Conservation (phyloP, 2,329 filamentous ascomycete genomes). For the Aulographum hederae region DNA sequence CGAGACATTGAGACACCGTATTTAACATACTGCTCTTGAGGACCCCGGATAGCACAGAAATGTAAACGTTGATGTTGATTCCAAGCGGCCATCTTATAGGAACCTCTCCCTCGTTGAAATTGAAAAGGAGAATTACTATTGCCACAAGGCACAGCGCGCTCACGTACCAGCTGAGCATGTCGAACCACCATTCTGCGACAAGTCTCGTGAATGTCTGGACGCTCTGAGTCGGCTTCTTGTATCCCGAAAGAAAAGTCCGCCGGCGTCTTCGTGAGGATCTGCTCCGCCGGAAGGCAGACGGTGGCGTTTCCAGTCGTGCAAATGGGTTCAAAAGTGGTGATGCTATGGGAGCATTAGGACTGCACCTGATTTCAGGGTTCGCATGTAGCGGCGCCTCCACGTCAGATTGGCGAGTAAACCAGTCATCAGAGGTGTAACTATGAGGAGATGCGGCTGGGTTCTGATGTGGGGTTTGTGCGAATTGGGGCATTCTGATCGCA, state of each 20-base stretch:
- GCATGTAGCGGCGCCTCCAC: background rate
- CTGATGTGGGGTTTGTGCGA: background rate
- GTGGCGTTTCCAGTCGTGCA: too few relatives aligned
- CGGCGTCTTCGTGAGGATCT: too few relatives aligned
- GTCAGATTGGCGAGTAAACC: background rate
- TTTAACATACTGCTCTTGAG: background rate
- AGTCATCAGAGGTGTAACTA: background rate
- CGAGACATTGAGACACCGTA: background rate
- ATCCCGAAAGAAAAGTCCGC: too few relatives aligned
- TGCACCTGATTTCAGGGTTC: background rate
- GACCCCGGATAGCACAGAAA: background rate
- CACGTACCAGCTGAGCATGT: background rate
- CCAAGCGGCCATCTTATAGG: slow-evolving; percentile 16
- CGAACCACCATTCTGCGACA: background rate
- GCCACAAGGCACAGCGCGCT: background rate
- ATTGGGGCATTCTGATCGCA: too few relatives aligned
- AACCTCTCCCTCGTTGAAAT: too few relatives aligned
- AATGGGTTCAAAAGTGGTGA: too few relatives aligned
- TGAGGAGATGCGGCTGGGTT: background rate
- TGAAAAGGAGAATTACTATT: too few relatives aligned
- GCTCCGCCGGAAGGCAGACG: too few relatives aligned
- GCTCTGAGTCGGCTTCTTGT: too few relatives aligned
- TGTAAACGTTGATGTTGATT: background rate
- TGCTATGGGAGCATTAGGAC: too few relatives aligned
- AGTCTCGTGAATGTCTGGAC: background rate